Evolutionary conservation across 495 filamentous ascomycete species (phyloP).

Genomic region (Pyronema omphalodes): DNA sequence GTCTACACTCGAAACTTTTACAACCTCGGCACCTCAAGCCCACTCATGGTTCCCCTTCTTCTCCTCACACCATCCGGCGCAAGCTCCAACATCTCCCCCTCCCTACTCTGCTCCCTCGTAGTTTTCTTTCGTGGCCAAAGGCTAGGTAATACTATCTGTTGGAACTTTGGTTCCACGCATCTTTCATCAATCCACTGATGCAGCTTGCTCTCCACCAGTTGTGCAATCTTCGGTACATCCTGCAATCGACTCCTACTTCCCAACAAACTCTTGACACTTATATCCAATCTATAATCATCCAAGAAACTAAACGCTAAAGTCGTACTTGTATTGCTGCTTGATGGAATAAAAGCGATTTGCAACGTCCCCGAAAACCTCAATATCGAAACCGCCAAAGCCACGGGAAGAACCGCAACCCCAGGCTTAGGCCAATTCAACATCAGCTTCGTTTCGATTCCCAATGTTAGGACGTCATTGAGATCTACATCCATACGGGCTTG

Average conservation of each 20-base stretch:
- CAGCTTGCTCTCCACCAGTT: constrained; percentile 74
- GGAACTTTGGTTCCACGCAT: constrained; percentile 85
- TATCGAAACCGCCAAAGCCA: constrained; percentile 76
- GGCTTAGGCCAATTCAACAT: constrained; percentile 86
- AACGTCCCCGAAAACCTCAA: constrained; percentile 88
- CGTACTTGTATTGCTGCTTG: constrained; percentile 33
- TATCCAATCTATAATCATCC: constrained; percentile 85
- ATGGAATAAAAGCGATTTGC: constrained; percentile 76
- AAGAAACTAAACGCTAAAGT: constrained; percentile 88
- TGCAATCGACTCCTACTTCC: constrained; percentile 76
- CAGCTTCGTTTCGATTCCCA: constrained; percentile 84
- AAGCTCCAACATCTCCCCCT: constrained; percentile 2
- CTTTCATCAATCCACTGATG: constrained; percentile 97
- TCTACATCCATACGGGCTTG: constrained; percentile 96
- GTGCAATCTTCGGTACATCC: constrained; percentile 94
- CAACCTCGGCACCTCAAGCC: background rate
- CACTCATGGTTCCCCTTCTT: background rate
- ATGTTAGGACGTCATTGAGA: constrained; percentile 80
- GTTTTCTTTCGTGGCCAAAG: constrained; percentile 85
- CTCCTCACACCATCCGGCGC: constrained; percentile 1
- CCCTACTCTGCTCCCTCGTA: constrained; percentile 34
- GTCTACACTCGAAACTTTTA: no score
- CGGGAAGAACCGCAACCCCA: constrained; percentile 73
- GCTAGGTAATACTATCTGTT: constrained; percentile 83
- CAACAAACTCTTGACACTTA: constrained; percentile 78